Base-by-base conservation (phyloP, 345 rosid species). In the Eucalyptus caleyi region DNA sequence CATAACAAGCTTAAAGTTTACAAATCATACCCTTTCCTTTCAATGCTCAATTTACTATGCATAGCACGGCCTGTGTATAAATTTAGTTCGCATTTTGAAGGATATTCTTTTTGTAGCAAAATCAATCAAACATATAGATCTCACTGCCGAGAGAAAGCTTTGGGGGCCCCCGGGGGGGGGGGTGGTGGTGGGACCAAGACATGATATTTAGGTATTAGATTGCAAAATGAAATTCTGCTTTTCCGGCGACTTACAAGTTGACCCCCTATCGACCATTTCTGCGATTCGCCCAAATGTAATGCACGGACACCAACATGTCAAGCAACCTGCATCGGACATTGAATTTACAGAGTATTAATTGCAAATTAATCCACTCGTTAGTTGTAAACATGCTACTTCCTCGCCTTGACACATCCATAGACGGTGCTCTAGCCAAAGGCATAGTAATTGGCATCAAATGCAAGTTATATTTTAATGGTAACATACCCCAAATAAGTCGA, bases 261-360 rank as follows among this genome's bases (percentile, higher is more conserved):
- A 93, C 50, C 97, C 97, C 89, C 92, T 92, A 87, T 97, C 97
- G 30, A 93, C 94, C n/a, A 95, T 94, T 92, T 96, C 98, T 54
- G 97, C 97, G 85, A 95, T 92, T 87, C 93, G 93, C 88, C 97
- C 97, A 26, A 96, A 95, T 5, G 96, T 72, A 65, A 97, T 24
- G 82, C 98, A 97, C 7, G 99, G 98, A 67, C 99, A 97, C 93
- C 95, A 95, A 42, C 92, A 96, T 11, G 98, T 95, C 44, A 95
- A 62, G 91, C 96, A 96, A 88, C 96, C 96, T 94, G 90, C 88
- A 89, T 26, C 86, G 18, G 47, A 72, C 65, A 30, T 44, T 69
- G 12, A 16, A 77, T 50, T 51, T 47, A 11, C 27, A 21, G 23
- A 37, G 45, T 21, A 77, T 77, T 77, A 53, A 53, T 21, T 53